phyloP scores from a whole-genome alignment of 768 basidiomycete species.

The Pisolithus tinctorius region DNA sequence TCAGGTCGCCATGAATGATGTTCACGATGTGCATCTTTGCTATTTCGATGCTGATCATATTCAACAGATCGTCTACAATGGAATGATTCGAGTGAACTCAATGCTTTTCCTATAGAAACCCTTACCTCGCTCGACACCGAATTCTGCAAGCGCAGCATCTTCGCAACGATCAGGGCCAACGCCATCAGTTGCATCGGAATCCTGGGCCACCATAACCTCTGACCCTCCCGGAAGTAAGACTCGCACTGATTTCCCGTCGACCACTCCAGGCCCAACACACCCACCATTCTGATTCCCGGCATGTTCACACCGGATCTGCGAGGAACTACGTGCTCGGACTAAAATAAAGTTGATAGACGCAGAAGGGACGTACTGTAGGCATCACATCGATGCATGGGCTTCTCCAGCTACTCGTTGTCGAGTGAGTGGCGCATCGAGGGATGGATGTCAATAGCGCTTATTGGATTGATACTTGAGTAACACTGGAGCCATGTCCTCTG shows the following conservation, averaged over 20 bases:
- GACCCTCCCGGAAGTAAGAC: slow-evolving; percentile 74
- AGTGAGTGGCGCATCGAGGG: slow-evolving; percentile 71
- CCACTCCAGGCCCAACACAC: slow-evolving; percentile 33
- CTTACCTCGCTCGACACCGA: slow-evolving; percentile 56
- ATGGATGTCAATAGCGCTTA: slow-evolving; percentile 84
- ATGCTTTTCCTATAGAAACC: not conserved
- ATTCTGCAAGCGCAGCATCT: slow-evolving; percentile 30
- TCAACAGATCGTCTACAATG: slow-evolving; percentile 62
- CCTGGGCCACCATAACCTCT: slow-evolving; percentile 29
- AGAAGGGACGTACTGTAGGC: slow-evolving; percentile 48
- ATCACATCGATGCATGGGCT: slow-evolving; percentile 78
- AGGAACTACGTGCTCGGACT: not conserved
- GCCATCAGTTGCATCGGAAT: slow-evolving; percentile 24
- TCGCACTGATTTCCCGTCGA: slow-evolving; percentile 78
- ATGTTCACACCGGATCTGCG: slow-evolving; percentile 73
- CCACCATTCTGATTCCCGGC: slow-evolving; percentile 84
- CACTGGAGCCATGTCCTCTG: slow-evolving; percentile 30
- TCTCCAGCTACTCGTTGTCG: slow-evolving; percentile 79
- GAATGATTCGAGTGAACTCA: not conserved
- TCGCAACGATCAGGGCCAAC: slow-evolving; percentile 15
- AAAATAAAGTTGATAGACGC: not conserved
- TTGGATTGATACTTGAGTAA: slow-evolving; percentile 85
- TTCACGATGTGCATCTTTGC: slow-evolving; percentile 86
- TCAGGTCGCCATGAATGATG: slow-evolving; percentile 60
- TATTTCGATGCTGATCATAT: slow-evolving; percentile 74